Base-by-base conservation (phyloP, 768 basidiomycete species). In the Piloderma croceum region DNA sequence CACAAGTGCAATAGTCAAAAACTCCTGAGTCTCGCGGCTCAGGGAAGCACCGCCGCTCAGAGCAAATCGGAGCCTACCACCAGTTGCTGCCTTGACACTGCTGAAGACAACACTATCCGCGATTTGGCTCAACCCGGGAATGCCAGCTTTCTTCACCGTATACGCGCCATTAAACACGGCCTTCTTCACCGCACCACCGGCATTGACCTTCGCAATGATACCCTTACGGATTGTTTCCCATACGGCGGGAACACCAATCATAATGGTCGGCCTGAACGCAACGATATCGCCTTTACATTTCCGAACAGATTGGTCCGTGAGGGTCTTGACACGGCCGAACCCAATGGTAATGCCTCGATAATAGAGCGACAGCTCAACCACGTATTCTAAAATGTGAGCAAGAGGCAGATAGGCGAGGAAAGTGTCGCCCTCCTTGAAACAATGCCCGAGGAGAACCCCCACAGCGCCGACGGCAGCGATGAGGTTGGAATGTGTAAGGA, bases 181-280 rank as follows among this genome's bases (percentile, higher is more conserved):
- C 66, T 81, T 84, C 70, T 76, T 87, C 52, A 90, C 12, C 1
- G 63, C 31, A 7, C 89, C 83, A 2, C 80, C 65, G 3, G 75
- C 54, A 43, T 89, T 76, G 39, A 97, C 81, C 62, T 91, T 90
- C 44, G 71, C 59, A 7, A 91, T 54, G 57, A 99, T 93, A 23
- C 92, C 92, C 68, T 99, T 99, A 44, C 93, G 81, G 49, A 97
- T 97, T 40, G 79, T 83, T 64, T 99, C 94, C 91, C 91, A 99
- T 1, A 98, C 87, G 3, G 92, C 89, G 2, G 94, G 94, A 2
- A 98, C 94, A 38, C 91, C 94, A 38, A 90, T 78, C 76, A 98
- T 82, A 63, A 96, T 81, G n/a, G 81, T 74, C 5, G 94, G 94
- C 31, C 71, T 65, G 70, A 96, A 87, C 10, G 80, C 73, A 38